Percentiles rank a stretch among this genome's conserved stretches.
Conservation (phyloP, 208 protist genomes). For the Leishmania tropica region DNA sequence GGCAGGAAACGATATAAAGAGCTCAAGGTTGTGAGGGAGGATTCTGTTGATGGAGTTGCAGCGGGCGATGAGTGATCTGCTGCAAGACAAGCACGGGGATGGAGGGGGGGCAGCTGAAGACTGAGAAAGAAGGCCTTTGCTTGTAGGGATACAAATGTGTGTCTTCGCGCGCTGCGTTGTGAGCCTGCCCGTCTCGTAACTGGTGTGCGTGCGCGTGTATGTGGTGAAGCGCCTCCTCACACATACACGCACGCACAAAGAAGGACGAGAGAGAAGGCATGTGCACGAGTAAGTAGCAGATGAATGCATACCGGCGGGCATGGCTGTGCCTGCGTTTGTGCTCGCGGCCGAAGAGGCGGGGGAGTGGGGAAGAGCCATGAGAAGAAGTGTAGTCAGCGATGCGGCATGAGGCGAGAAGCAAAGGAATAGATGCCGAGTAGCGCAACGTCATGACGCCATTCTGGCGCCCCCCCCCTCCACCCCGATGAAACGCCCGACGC, state of each 20-base stretch:
- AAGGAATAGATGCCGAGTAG: neutral
- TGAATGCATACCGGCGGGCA: neutral
- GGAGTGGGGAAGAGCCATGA: neutral
- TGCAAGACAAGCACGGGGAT: neutral
- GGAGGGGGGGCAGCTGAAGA: neutral
- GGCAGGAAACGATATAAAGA: neutral
- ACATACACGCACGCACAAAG: neutral
- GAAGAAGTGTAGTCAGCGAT: neutral
- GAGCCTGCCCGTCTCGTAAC: neutral
- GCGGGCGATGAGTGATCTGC: neutral
- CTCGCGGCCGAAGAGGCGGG: neutral
- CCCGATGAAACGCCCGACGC: neutral
- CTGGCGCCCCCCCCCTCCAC: neutral
- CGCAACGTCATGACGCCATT: neutral
- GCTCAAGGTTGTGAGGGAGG: neutral
- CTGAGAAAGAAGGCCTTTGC: neutral
- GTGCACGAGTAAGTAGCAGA: neutral
- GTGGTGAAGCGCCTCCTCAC: neutral
- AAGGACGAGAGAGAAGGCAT: neutral
- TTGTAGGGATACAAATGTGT: neutral
- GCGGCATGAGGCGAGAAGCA: neutral
- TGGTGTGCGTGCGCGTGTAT: neutral
- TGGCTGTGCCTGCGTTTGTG: neutral
- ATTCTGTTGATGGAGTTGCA: neutral
- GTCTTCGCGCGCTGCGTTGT: neutral